A percentile compares a stretch with the other conserved stretches of the same genome.
These are phyloP conservation scores for Beauveria pseudobassiana DNA, from an alignment of 2,329 filamentous ascomycete genomes.

Conservation along the genomic window DNA sequence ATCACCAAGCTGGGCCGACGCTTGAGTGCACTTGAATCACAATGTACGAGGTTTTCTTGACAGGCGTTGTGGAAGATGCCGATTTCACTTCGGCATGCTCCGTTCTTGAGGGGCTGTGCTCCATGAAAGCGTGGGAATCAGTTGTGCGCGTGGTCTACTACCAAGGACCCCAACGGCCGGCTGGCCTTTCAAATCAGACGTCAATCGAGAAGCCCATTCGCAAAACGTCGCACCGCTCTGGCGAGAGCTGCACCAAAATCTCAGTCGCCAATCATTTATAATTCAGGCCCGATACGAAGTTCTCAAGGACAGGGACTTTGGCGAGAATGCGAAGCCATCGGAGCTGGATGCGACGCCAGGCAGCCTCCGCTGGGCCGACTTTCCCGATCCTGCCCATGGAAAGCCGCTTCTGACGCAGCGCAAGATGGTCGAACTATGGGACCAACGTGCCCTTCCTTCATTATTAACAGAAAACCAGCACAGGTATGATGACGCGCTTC, in stretches of 20 bases:
- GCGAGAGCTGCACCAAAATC: conserved; percentile 47
- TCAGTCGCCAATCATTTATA: conserved; percentile 49
- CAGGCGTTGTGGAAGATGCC: conserved; percentile 41
- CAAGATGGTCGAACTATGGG: conserved; percentile 50
- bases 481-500: conserved; percentile 29
- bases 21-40: neutral
- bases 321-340: conserved; percentile 22
- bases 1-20: neutral
- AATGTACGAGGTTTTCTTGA: conserved; percentile 56
- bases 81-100: conserved; percentile 43
- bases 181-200: conserved; percentile 36
- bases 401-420: conserved; percentile 42
- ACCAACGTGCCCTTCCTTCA: conserved; percentile 39
- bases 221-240: conserved; percentile 35
- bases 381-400: conserved; percentile 48
- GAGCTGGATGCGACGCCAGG: conserved; percentile 38
- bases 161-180: conserved; percentile 37
- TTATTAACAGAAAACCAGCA: conserved; percentile 46
- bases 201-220: conserved; percentile 31
- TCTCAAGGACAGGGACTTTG: conserved; percentile 39
- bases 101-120: conserved; percentile 50
- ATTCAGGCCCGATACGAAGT: conserved; percentile 50
- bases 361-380: conserved; percentile 50
- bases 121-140: conserved; percentile 44
- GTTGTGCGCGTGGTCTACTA: conserved; percentile 47